Evolutionary conservation across 148 eudicot species (phyloP).

Genomic region (Polygonum aviculare): DNA sequence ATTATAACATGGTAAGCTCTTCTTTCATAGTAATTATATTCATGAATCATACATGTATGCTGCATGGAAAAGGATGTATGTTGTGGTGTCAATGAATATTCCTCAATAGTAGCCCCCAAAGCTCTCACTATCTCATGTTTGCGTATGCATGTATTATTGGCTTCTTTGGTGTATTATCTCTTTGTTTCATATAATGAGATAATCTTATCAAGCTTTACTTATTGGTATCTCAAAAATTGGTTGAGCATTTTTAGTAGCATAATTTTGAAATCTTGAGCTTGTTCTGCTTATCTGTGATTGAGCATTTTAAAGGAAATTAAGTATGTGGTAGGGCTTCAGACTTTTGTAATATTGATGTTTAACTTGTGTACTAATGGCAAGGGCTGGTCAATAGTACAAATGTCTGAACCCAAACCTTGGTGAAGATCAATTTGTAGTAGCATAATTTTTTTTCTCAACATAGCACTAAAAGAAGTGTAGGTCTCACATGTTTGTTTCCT

Average conservation of each 20-base stretch:
- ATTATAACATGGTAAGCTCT: constrained; percentile 63
- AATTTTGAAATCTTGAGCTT: background rate
- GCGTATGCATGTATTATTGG: background rate
- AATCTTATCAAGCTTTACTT: background rate
- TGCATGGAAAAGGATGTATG: background rate
- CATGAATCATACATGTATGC: background rate
- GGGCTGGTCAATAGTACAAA: background rate
- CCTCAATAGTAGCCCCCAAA: background rate
- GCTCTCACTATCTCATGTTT: background rate
- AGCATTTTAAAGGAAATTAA: background rate
- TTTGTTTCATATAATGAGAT: background rate
- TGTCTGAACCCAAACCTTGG: background rate
- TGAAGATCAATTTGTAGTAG: background rate
- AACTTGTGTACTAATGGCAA: background rate
- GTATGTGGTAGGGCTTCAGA: background rate
- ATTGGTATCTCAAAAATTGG: background rate
- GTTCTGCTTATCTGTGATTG: background rate
- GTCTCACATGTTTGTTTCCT: background rate
- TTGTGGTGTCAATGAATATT: background rate
- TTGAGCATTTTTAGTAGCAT: too few relatives aligned
- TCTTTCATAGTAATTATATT: background rate
- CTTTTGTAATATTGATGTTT: background rate
- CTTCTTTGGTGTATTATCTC: background rate
- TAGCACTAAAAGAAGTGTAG: background rate
- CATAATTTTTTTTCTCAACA: background rate